These are phyloP conservation scores for Ceratocystis albifundus DNA, from an alignment of 2,329 filamentous ascomycete species.

Conservation along the genomic window DNA sequence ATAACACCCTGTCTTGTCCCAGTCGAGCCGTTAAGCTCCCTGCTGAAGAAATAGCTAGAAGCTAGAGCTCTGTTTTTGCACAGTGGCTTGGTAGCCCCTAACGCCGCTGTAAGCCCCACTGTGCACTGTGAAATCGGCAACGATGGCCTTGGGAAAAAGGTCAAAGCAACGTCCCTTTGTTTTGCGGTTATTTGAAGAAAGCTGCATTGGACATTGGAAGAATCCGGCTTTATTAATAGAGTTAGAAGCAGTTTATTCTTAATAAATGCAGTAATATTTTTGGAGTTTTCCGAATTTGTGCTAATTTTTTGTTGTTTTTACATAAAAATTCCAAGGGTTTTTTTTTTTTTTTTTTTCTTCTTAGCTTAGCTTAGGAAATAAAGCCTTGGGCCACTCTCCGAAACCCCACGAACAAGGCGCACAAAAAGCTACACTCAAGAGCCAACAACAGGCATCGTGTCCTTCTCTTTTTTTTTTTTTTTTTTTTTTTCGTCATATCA, in stretches of 20 bases:
- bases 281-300: neutral
- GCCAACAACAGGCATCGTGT: constrained; percentile 21
- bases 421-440: neutral
- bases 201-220: neutral
- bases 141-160: neutral
- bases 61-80: no score
- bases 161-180: constrained; percentile 6
- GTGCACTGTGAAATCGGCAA: neutral
- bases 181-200: neutral
- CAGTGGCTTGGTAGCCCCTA: neutral
- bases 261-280: neutral
- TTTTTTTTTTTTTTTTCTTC: no score
- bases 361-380: neutral
- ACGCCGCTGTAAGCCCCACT: neutral
- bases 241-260: neutral
- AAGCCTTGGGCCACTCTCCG: constrained; percentile 5
- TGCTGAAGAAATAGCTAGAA: no score
- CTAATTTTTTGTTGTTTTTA: neutral
- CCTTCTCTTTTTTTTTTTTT: constrained; percentile 21
- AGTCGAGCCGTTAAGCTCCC: neutral
- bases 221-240: neutral
- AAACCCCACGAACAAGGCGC: constrained; percentile 19
- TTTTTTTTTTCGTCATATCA: constrained; percentile 19
- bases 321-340: no score
- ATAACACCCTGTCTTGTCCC: constrained; percentile 21